Conservation (phyloP, 257 asterid species). For the Jaltomata sinuosa region DNA sequence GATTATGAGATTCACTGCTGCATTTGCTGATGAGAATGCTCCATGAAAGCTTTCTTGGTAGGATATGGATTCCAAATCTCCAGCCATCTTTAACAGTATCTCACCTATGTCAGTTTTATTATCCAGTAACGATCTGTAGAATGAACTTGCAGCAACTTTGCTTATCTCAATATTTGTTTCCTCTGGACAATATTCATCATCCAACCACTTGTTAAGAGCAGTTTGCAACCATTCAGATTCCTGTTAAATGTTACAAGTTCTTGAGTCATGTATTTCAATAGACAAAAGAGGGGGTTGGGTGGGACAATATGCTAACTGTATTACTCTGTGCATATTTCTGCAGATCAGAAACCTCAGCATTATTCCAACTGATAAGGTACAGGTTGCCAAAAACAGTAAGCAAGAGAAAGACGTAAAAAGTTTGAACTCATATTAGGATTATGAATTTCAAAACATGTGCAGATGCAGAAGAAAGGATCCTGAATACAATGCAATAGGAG, state of each 20-base stretch:
- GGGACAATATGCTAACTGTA: not conserved
- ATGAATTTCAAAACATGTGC: not conserved
- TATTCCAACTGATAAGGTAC: not conserved
- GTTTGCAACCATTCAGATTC: conserved; percentile 80
- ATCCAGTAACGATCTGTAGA: conserved; percentile 49
- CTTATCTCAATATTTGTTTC: conserved; percentile 66
- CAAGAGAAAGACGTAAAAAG: not conserved
- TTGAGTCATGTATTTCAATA: conserved; percentile 3
- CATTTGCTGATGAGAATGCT: conserved; percentile 90
- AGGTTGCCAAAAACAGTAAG: not conserved
- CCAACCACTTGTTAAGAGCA: conserved; percentile 78
- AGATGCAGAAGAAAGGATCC: not conserved
- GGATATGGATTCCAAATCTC: conserved; percentile 67
- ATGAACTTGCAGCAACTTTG: conserved; percentile 58
- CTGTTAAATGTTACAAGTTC: conserved; percentile 16
- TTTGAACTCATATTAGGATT: not conserved
- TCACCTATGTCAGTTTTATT: conserved; percentile 65
- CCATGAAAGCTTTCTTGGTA: conserved; percentile 96
- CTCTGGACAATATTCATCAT: conserved; percentile 92
- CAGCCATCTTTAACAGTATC: conserved; percentile 64
- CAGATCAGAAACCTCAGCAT: not conserved
- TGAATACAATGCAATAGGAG: not conserved
- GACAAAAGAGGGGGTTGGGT: not conserved
- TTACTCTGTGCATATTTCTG: not conserved
- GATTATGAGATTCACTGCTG: conserved; percentile 66